Conservation (phyloP, 331 rosid genomes). For the Pyrus hybrid region DNA sequence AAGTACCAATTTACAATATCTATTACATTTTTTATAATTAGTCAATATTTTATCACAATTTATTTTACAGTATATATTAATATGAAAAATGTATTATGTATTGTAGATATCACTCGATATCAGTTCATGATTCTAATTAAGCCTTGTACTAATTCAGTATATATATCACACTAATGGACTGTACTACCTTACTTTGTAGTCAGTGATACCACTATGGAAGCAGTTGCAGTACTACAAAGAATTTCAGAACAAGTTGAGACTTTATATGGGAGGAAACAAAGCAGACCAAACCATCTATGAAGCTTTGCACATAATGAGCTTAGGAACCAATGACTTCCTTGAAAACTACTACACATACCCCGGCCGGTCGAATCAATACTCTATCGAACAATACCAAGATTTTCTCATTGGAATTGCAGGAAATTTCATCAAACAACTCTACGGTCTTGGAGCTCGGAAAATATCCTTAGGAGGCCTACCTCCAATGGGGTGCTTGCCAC, state of each 20-base stretch:
- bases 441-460: constrained; percentile 72
- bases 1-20: neutral
- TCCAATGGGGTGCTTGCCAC: constrained; percentile 97
- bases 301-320: constrained; percentile 52
- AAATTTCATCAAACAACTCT: constrained; percentile 47
- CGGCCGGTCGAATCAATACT: constrained; percentile 45
- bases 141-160: neutral
- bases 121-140: neutral
- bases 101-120: neutral
- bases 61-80: neutral
- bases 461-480: constrained; percentile 90
- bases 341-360: constrained; percentile 79
- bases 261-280: constrained; percentile 38
- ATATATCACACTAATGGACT: neutral
- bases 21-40: too few species aligned
- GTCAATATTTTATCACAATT: neutral
- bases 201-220: constrained; percentile 83
- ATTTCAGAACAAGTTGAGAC: constrained; percentile 50
- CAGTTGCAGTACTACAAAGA: constrained; percentile 65
- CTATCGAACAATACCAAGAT: constrained; percentile 37
- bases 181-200: constrained; percentile 29
- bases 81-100: too few species aligned
- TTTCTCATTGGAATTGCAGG: constrained; percentile 56
- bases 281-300: constrained; percentile 45
- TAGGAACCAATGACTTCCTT: constrained; percentile 86